A percentile compares a stretch with the other conserved stretches of the same genome.
phyloP scores from a whole-genome alignment of 2,329 filamentous ascomycete genomes.

The Talaromyces rugulosus region DNA sequence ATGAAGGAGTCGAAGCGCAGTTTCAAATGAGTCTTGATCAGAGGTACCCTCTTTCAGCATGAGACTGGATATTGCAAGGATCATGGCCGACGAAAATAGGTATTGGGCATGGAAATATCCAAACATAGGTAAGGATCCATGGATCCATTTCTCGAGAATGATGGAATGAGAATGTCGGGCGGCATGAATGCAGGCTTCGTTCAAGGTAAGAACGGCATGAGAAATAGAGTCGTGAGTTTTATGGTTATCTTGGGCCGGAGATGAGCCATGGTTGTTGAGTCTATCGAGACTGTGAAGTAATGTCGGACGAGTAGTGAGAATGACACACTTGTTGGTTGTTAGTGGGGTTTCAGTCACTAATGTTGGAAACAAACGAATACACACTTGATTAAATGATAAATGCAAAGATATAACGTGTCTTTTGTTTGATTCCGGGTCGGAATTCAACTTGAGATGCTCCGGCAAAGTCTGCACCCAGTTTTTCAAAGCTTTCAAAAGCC shows the following conservation, averaged over 20 bases:
- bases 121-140: conserved; percentile 34
- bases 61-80: conserved; percentile 35
- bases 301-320: not conserved
- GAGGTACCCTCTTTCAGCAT: conserved; percentile 28
- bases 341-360: not conserved
- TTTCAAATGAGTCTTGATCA: conserved; percentile 29
- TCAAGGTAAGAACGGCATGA: conserved; percentile 32
- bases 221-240: conserved; percentile 17
- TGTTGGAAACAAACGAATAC: not conserved
- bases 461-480: conserved; percentile 36
- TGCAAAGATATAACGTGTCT: conserved; percentile 32
- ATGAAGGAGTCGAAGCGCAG: conserved; percentile 27
- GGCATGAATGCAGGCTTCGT: conserved; percentile 36
- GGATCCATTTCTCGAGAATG: conserved; percentile 35
- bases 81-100: conserved; percentile 34
- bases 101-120: conserved; percentile 40
- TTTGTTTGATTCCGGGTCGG: conserved; percentile 28
- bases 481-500: conserved; percentile 34
- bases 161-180: conserved; percentile 34
- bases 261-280: not conserved
- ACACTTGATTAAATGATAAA: conserved; percentile 34
- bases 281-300: not conserved
- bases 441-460: conserved; percentile 28
- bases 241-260: not conserved
- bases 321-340: not conserved